Conservation (phyloP, 2,329 filamentous ascomycete species). For the Shiraia sp. region DNA sequence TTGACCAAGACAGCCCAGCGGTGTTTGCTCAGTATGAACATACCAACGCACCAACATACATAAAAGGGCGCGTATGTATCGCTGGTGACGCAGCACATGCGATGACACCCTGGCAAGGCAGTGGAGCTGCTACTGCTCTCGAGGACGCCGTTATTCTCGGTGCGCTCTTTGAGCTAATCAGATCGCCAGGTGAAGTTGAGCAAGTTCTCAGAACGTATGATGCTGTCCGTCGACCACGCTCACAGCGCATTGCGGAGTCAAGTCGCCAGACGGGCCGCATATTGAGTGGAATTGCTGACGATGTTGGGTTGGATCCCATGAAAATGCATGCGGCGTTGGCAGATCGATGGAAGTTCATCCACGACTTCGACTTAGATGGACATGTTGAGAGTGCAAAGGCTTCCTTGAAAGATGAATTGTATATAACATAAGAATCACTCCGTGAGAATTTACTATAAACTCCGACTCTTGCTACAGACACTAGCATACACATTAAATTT, state of each 20-base stretch:
- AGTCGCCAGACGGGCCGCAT: slow-evolving; percentile 8
- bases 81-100: slow-evolving; percentile 60
- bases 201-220: slow-evolving; percentile 42
- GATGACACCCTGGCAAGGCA: slow-evolving; percentile 54
- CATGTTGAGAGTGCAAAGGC: slow-evolving; percentile 8
- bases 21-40: slow-evolving; percentile 10
- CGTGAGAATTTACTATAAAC: too few species aligned
- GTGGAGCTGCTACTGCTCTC: slow-evolving; percentile 56
- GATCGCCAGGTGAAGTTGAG: slow-evolving; percentile 3
- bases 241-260: slow-evolving; percentile 9
- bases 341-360: slow-evolving; percentile 8
- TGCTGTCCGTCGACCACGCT: slow-evolving; percentile 9
- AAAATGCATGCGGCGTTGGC: slow-evolving; percentile 7
- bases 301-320: slow-evolving; percentile 5
- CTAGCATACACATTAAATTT: too few species aligned
- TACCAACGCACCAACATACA: slow-evolving; percentile 11
- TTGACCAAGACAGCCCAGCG: slow-evolving; percentile 1
- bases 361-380: slow-evolving; percentile 2
- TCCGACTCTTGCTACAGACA: too few species aligned
- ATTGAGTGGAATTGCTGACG: slow-evolving; percentile 8
- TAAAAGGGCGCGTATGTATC: slow-evolving; percentile 41
- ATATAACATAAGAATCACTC: too few species aligned
- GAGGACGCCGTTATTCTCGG: slow-evolving; percentile 55
- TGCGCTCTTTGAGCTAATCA: slow-evolving; percentile 27
- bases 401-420: too few species aligned